Base-by-base conservation (phyloP, 768 basidiomycete genomes). In the Lactarius akahatsu region DNA sequence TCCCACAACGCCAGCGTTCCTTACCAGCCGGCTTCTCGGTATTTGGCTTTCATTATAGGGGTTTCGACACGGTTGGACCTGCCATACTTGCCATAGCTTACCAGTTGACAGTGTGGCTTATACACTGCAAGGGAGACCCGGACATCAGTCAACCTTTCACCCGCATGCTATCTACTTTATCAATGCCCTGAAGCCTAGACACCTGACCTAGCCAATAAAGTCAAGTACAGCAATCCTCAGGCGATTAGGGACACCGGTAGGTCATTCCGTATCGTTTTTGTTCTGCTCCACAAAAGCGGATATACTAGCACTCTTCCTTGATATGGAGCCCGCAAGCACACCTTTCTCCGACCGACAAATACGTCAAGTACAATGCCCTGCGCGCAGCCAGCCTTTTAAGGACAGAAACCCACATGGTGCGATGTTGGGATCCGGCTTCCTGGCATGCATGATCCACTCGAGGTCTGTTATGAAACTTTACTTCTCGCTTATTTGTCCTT, bases 181-280 rank as follows among this genome's bases (percentile, higher is more conserved):
- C 61, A 66, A 62, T n/a, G 45, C 54, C 23, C 60, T 38, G 54
- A 52, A 54, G 32, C 20, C 50, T 52, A 30, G 38, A n/a, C 50
- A 58, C 52, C 47, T 20, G 38, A 57, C 41, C 65, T 62, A 62
- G 40, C 61, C 50, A 57, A 57, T 58, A 58, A n/a, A 23, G 65
- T 59, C 47, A 38, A 40, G 34, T n/a, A 16, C 56, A n/a, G 41
- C 23, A 43, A 41, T 20, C 23, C 20, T 52, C 32, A 43, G 32
- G 55, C 30, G 32, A 34, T 56, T 16, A 32, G 32, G 15, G 32
- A 58, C 23, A 52, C 47, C 50, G 3, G 15, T 23, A 43, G 41
- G 28, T 23, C 55, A 30, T 61, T 66, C 10, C 55, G 32, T 56
- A 56, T 34, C 32, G 4, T 20, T 9, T 10, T 56, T 9, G 32